Base-by-base conservation (phyloP, 73 alveolate species). In the Tetrahymena malaccensis region DNA sequence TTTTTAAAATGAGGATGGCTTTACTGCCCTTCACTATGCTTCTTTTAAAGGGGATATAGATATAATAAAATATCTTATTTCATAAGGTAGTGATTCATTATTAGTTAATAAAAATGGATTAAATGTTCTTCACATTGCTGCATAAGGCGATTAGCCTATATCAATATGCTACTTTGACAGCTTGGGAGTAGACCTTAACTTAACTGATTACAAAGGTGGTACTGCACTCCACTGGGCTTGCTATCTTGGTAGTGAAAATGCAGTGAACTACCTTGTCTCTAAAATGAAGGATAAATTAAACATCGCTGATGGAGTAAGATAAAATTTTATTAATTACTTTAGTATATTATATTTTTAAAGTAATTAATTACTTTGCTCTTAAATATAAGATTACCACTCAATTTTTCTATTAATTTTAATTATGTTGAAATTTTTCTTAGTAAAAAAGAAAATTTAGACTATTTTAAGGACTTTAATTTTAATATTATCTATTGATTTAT, bases 151-250 rank as follows among this genome's bases (percentile, higher is more conserved):
- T 96, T 94, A 99, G 84, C 98, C 99, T 58, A 95, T 97, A 93
- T 95, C 99, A 34, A 93, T 99, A 70, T 96, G 99, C 43, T 98
- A 97, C 94, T 98, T 98, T 94, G 98, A 97, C 70, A 98, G 98
- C 93, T 95, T 97, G 35, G 97, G 98, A 44, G 94, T 98, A 34
- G 96, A 97, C 96, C 93, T 97, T 16, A 94, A 89, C 95, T 97
- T 96, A 19, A 96, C 94, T 70, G 99, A 98, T 95, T 94, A 94
- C 22, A 98, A 98, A 84, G 98, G 98, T 8, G 98, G 99, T 56
- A 98, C 99, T 55, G 99, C 99, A 13, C 94, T 98, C 70, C 99
- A 98, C 96, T 98, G 99, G 99, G 99, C 99, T 4, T 97, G 97
- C 22, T 97, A 98, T 96, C 93, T 84, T 89, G 98, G 98, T 6